Percentiles rank a stretch among this genome's conserved stretches.
phyloP scores from a whole-genome alignment of 306 rosid species.

The Medicago lupulina region DNA sequence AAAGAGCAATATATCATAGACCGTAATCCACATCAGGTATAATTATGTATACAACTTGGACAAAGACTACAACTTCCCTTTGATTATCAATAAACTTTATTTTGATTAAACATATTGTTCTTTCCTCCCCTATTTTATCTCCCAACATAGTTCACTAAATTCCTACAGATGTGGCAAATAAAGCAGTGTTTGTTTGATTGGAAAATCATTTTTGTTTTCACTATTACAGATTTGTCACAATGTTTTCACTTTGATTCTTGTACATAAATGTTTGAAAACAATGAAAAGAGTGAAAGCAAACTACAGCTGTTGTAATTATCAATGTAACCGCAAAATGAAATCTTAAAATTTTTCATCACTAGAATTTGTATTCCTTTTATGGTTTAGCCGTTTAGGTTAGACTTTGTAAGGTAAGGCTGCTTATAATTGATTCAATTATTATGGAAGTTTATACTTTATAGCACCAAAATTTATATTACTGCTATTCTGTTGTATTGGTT shows the following conservation, averaged over 20 bases:
- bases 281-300: background rate
- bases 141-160: background rate
- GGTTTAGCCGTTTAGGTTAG: too few relatives aligned
- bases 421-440: too few relatives aligned
- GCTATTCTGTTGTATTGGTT: too few relatives aligned
- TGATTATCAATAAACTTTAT: constrained; percentile 1
- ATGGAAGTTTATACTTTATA: too few relatives aligned
- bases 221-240: background rate
- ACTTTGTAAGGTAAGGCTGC: too few relatives aligned
- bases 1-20: constrained; percentile 98
- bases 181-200: background rate
- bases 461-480: too few relatives aligned
- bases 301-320: background rate
- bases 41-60: constrained; percentile 34
- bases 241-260: background rate
- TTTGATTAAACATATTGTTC: background rate
- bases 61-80: constrained; percentile 23
- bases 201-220: background rate
- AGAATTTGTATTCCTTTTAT: too few relatives aligned
- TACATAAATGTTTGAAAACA: background rate
- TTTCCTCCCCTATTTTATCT: constrained; percentile 10
- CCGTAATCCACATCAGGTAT: constrained; percentile 95
- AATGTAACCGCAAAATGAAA: background rate
- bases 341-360: too few relatives aligned
- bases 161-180: constrained; percentile 27